Conservation (phyloP, 2,329 filamentous ascomycete genomes). For the Botrytis aclada region DNA sequence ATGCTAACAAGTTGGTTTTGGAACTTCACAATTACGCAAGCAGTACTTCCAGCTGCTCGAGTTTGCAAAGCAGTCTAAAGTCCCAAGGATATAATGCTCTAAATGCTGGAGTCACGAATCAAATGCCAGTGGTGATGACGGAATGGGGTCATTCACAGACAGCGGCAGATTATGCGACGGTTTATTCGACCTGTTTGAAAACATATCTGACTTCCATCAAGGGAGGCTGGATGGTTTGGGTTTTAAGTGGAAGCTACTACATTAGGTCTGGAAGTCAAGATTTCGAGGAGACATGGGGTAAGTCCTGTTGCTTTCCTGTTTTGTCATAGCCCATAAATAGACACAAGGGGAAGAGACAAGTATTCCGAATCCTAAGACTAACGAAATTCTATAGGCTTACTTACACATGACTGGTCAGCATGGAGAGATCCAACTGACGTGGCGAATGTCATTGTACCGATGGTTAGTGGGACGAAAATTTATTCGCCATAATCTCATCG, state of each 20-base stretch:
- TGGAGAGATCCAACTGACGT: constrained; percentile 14
- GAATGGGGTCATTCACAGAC: constrained; percentile 48
- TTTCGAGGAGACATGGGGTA: constrained; percentile 56
- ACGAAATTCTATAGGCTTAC: constrained; percentile 3
- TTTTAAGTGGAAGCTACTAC: constrained; percentile 58
- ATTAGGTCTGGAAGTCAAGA: constrained; percentile 51
- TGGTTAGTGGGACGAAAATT: constrained; percentile 17
- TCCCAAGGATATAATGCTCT: constrained; percentile 44
- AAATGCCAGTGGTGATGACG: constrained; percentile 42
- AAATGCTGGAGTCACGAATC: constrained; percentile 36
- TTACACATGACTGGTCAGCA: constrained; percentile 15
- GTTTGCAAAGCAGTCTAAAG: constrained; percentile 40
- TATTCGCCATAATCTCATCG: background rate
- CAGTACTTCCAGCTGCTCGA: background rate
- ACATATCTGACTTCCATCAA: constrained; percentile 39
- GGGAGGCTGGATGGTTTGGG: constrained; percentile 59
- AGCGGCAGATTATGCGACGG: constrained; percentile 44
- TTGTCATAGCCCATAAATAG: background rate
- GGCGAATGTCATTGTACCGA: background rate
- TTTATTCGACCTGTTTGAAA: constrained; percentile 51
- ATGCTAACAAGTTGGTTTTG: constrained; percentile 45
- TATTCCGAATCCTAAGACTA: background rate
- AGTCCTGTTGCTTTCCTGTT: constrained; percentile 37
- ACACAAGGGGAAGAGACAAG: too few species aligned
- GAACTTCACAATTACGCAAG: constrained; percentile 42